Evolutionary conservation across 495 filamentous ascomycete species (phyloP).

Genomic region (Penicillium egyptiacum): DNA sequence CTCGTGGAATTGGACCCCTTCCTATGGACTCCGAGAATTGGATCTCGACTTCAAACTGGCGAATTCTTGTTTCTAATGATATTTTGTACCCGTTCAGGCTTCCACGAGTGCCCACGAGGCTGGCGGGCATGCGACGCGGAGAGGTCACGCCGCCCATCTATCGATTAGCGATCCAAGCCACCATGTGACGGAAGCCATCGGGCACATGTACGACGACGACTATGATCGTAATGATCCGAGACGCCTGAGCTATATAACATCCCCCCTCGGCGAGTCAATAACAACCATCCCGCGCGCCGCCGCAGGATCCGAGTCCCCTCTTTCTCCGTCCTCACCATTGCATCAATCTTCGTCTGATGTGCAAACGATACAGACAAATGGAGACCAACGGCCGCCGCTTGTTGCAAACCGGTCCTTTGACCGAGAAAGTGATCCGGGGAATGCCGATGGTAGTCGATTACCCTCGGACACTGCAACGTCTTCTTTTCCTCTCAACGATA

Average conservation of each 20-base stretch:
- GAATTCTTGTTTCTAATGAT: slow-evolving; percentile 12
- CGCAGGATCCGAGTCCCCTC: slow-evolving; percentile 50
- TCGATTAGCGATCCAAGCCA: slow-evolving; percentile 82
- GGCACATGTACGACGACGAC: slow-evolving; percentile 89
- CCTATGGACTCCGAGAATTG: background rate
- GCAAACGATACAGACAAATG: slow-evolving; percentile 37
- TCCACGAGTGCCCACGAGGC: slow-evolving; percentile 54
- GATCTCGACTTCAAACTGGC: background rate
- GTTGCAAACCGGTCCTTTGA: slow-evolving; percentile 49
- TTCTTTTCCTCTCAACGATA: slow-evolving; percentile 83
- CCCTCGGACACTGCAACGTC: slow-evolving; percentile 68
- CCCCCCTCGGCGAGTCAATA: slow-evolving; percentile 50
- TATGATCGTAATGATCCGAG: slow-evolving; percentile 62
- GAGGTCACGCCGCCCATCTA: slow-evolving; percentile 64
- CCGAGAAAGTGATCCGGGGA: slow-evolving; percentile 51
- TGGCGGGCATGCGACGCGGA: slow-evolving; percentile 53
- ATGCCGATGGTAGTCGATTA: slow-evolving; percentile 59
- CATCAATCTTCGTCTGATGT: slow-evolving; percentile 33
- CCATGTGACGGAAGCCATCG: slow-evolving; percentile 97
- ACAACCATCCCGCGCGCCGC: slow-evolving; percentile 44
- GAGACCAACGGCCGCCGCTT: slow-evolving; percentile 41
- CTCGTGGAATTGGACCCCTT: slow-evolving; percentile 1
- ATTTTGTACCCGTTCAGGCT: slow-evolving; percentile 38
- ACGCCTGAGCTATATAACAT: slow-evolving; percentile 64
- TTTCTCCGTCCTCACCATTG: slow-evolving; percentile 32